Conservation (phyloP, 208 protist species). For the Trypanosoma melophagium region DNA sequence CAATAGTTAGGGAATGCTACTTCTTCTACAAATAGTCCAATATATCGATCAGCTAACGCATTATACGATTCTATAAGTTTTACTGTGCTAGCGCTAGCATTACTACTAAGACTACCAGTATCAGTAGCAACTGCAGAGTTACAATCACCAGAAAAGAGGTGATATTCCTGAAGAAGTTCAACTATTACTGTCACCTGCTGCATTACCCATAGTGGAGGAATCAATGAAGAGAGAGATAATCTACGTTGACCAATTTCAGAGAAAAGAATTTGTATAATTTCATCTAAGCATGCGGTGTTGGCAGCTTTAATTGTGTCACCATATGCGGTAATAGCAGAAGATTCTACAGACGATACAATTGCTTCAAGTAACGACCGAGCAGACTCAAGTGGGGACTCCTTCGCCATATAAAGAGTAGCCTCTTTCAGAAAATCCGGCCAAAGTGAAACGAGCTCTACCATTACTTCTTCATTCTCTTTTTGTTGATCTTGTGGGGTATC, state of each 20-base stretch:
- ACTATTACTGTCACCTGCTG: conserved; percentile 14
- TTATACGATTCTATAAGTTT: conserved; percentile 19
- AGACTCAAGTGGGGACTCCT: not conserved
- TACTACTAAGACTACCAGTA: not conserved
- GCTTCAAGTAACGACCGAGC: conserved; percentile 13
- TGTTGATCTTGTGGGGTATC: not conserved
- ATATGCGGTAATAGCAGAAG: not conserved
- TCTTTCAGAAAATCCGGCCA: conserved; percentile 21
- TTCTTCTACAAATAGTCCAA: conserved; percentile 16
- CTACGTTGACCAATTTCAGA: conserved; percentile 5
- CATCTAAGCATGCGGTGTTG: conserved; percentile 16
- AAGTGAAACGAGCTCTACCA: not conserved
- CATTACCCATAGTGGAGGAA: conserved; percentile 18
- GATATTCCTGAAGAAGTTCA: conserved; percentile 27
- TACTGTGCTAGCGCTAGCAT: not conserved
- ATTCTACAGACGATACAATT: conserved; percentile 9
- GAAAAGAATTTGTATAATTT: conserved; percentile 3
- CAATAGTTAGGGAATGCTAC: conserved; percentile 29
- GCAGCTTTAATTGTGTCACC: not conserved
- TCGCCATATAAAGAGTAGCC: not conserved
- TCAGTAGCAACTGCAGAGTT: no score
- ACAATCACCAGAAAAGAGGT: not conserved
- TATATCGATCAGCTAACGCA: conserved; percentile 20
- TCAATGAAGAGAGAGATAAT: conserved; percentile 6
- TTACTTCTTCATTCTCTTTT: not conserved